These are phyloP conservation scores for Hericium erinaceus DNA, from an alignment of 768 basidiomycete genomes.

Conservation along the genomic window DNA sequence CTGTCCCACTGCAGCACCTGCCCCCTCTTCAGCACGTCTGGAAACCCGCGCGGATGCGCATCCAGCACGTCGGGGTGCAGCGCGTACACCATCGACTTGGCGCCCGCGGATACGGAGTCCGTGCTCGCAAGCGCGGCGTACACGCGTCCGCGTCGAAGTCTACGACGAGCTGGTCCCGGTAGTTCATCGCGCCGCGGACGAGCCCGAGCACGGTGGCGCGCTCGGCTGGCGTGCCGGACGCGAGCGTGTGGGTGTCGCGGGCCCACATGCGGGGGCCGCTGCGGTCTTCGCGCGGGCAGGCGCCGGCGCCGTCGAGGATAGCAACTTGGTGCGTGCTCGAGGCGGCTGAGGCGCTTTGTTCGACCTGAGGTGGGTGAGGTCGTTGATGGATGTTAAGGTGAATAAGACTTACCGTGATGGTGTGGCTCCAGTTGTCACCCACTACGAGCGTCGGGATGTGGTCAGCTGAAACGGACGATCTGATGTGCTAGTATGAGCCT, in stretches of 20 bases:
- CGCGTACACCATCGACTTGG: not conserved
- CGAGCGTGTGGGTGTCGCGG: not conserved
- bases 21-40: not conserved
- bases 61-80: not conserved
- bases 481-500: not conserved
- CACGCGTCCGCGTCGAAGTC: slow-evolving; percentile 4
- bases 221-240: not conserved
- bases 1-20: not conserved
- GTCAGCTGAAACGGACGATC: too few species aligned
- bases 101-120: slow-evolving; percentile 2
- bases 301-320: slow-evolving; percentile 2
- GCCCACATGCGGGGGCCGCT: not conserved
- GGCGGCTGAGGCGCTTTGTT: slow-evolving; percentile 1
- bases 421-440: slow-evolving; percentile 1
- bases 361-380: not conserved
- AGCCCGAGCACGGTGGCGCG: not conserved
- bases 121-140: slow-evolving; percentile 1
- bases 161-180: not conserved
- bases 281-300: slow-evolving; percentile 4
- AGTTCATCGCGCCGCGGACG: not conserved
- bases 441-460: not conserved
- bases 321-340: slow-evolving; percentile 1
- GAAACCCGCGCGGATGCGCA: too few species aligned
- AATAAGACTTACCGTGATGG: not conserved
- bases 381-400: too few species aligned